Evolutionary conservation across 176 grass and related monocot species (phyloP).

Genomic region (Eragrostis curvula): DNA sequence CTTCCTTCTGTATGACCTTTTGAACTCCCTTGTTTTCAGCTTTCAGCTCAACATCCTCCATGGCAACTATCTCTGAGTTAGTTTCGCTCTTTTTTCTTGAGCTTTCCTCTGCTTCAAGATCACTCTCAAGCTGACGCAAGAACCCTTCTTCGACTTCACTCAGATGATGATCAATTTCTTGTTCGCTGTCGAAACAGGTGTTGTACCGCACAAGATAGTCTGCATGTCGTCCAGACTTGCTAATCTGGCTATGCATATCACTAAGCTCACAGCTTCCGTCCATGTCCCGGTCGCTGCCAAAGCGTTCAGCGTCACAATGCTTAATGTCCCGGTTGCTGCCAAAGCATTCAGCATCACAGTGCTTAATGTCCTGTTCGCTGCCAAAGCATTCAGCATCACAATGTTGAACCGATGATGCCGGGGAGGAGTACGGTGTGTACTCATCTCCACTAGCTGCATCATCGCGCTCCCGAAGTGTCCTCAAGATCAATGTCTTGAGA

Average conservation of each 20-base stretch:
- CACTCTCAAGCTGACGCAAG: conserved; percentile 60
- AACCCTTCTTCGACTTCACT: conserved; percentile 64
- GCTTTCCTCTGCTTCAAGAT: conserved; percentile 34
- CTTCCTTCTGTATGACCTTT: conserved; percentile 35
- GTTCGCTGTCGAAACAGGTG: conserved; percentile 60
- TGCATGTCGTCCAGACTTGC: conserved; percentile 45
- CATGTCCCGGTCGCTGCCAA: conserved; percentile 45
- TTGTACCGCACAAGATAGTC: conserved; percentile 59
- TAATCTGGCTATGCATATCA: conserved; percentile 57
- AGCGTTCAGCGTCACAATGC: conserved; percentile 32
- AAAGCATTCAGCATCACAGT: conserved; percentile 31
- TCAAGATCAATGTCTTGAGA: conserved; percentile 89
- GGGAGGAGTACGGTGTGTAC: conserved; percentile 72
- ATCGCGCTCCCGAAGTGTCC: conserved; percentile 73
- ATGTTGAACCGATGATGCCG: conserved; percentile 48
- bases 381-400: conserved; percentile 39
- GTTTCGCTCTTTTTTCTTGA: not conserved
- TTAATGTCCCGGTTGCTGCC: conserved; percentile 38
- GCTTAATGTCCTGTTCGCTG: conserved; percentile 35
- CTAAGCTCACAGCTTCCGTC: conserved; percentile 60
- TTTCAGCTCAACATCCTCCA: conserved; percentile 39
- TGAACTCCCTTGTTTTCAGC: not conserved
- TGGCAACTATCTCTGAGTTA: conserved; percentile 11
- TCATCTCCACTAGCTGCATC: conserved; percentile 53
- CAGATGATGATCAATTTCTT: conserved; percentile 47